A percentile compares a stretch with the other conserved stretches of the same genome.
phyloP scores from a whole-genome alignment of 2,329 filamentous ascomycete genomes.

The Biscogniauxia marginata region DNA sequence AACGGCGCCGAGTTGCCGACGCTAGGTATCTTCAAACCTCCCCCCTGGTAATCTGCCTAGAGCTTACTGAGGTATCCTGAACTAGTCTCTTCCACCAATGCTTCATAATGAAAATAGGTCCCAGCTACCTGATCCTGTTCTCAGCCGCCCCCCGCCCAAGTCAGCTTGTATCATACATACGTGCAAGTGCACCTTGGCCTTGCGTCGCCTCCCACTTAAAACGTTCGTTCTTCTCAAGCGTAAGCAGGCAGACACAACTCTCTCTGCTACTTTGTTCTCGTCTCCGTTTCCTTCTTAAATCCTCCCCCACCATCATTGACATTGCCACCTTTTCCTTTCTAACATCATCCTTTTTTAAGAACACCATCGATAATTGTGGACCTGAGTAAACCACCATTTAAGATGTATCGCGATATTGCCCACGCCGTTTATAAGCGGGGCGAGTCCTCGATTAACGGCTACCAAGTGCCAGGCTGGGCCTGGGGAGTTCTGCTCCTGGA shows the following conservation, averaged over 20 bases:
- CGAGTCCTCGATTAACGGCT: slow-evolving; percentile 27
- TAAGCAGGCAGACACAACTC: neutral
- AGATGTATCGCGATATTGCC: slow-evolving; percentile 35
- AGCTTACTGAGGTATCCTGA: too few relatives aligned
- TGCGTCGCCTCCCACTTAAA: neutral
- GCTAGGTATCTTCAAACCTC: too few relatives aligned
- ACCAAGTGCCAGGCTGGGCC: slow-evolving; percentile 41
- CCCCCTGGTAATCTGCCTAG: too few relatives aligned
- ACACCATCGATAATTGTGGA: too few relatives aligned
- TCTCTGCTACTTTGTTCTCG: neutral
- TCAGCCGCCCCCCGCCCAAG: too few relatives aligned
- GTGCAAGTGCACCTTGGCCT: neutral
- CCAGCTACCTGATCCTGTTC: too few relatives aligned
- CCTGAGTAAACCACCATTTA: slow-evolving; percentile 5
- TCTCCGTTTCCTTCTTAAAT: neutral
- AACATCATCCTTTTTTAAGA: neutral
- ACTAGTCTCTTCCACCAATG: too few relatives aligned
- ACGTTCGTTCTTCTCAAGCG: slow-evolving; percentile 1
- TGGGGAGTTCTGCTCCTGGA: slow-evolving; percentile 39
- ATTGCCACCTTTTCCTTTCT: slow-evolving; percentile 3
- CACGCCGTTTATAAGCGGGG: slow-evolving; percentile 38
- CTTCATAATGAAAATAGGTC: too few relatives aligned
- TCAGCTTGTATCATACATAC: neutral
- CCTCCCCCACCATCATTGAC: neutral
- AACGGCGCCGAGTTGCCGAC: too few relatives aligned